These are phyloP conservation scores for Mucor indicus DNA, from an alignment of 371 early-diverging fungal genomes.

Conservation along the genomic window DNA sequence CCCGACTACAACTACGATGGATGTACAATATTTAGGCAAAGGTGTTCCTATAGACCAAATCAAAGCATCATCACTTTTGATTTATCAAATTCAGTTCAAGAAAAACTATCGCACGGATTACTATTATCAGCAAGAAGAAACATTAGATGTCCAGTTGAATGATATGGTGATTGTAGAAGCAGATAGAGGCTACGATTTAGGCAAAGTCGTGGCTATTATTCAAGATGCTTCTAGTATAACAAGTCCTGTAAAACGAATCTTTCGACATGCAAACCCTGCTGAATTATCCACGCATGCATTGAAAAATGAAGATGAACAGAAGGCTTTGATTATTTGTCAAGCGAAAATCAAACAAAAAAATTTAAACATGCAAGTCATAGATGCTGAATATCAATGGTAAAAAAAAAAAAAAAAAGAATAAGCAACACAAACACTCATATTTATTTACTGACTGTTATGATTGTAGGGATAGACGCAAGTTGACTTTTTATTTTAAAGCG, in stretches of 20 bases:
- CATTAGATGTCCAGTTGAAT: not conserved
- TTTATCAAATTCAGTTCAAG: slow-evolving; percentile 86
- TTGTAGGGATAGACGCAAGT: slow-evolving; percentile 87
- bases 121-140: slow-evolving; percentile 58
- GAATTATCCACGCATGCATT: slow-evolving; percentile 71
- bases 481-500: slow-evolving; percentile 93
- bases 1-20: not conserved
- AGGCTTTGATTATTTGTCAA: slow-evolving; percentile 84
- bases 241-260: slow-evolving; percentile 70
- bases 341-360: slow-evolving; percentile 82
- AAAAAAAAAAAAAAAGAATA: not conserved
- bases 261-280: slow-evolving; percentile 73
- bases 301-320: slow-evolving; percentile 86
- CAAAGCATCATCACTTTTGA: slow-evolving; percentile 32
- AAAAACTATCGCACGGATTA: slow-evolving; percentile 75
- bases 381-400: slow-evolving; percentile 97
- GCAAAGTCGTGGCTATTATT: slow-evolving; percentile 62
- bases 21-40: slow-evolving; percentile 28
- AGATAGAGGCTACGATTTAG: slow-evolving; percentile 94
- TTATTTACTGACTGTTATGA: not conserved
- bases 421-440: not conserved
- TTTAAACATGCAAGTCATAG: slow-evolving; percentile 92
- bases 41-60: slow-evolving; percentile 39
- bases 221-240: not conserved
- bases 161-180: slow-evolving; percentile 94